phyloP scores from a whole-genome alignment of 1,139 yeast genomes.

The Lodderomyces metapsilosis region DNA sequence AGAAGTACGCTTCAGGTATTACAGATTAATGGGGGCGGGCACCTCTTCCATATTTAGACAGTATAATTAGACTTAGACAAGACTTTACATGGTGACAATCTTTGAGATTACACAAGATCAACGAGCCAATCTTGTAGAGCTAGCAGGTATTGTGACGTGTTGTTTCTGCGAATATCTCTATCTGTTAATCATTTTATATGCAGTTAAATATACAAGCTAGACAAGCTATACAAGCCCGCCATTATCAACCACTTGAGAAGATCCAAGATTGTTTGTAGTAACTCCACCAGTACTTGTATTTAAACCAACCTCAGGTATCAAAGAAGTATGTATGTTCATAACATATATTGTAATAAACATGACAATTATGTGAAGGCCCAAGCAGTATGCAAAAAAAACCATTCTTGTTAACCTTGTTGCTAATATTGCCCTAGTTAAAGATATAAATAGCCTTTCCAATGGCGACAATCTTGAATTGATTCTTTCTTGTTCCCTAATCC shows the following conservation, averaged over 20 bases:
- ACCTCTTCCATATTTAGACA: too few species aligned
- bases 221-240: background rate
- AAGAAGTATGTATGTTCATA: constrained; percentile 46
- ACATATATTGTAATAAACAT: constrained; percentile 63
- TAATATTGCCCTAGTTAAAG: constrained; percentile 69
- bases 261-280: constrained; percentile 13
- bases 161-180: too few species aligned
- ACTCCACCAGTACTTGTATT: constrained; percentile 48
- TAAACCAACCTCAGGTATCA: constrained; percentile 51
- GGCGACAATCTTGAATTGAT: constrained; percentile 73
- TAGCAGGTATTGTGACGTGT: too few species aligned
- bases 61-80: too few species aligned
- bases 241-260: background rate
- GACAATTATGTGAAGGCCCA: constrained; percentile 72
- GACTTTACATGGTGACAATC: too few species aligned
- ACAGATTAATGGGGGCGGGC: too few species aligned
- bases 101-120: too few species aligned
- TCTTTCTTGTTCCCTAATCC: constrained; percentile 75
- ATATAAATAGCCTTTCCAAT: constrained; percentile 72
- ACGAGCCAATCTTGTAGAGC: too few species aligned
- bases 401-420: constrained; percentile 73
- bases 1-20: constrained; percentile 19
- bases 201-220: too few species aligned
- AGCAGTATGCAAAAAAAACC: constrained; percentile 70
- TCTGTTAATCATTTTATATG: too few species aligned